These are phyloP conservation scores for Elsinoe australis DNA, from an alignment of 2,329 filamentous ascomycete genomes.

Conservation along the genomic window DNA sequence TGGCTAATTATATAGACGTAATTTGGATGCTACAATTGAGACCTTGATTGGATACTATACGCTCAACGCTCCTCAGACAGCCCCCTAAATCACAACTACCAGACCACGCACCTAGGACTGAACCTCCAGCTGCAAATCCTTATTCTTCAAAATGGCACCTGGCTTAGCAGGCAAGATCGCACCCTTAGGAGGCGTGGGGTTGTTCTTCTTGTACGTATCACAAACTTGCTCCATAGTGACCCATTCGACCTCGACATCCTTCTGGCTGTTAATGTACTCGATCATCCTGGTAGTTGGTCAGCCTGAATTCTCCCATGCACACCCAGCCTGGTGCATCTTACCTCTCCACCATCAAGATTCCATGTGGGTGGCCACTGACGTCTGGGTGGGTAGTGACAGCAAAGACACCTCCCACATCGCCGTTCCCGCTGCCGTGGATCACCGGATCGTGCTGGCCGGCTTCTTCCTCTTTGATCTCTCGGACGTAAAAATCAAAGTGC, in stretches of 20 bases:
- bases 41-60: not conserved
- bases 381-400: constrained; percentile 72
- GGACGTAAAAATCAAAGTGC: constrained; percentile 66
- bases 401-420: constrained; percentile 47
- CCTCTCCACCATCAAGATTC: constrained; percentile 65
- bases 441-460: not conserved
- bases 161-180: constrained; percentile 53
- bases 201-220: constrained; percentile 64
- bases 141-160: constrained; percentile 47
- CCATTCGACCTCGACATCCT: constrained; percentile 52
- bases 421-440: constrained; percentile 5
- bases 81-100: not conserved
- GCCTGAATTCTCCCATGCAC: not conserved
- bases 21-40: too few species aligned
- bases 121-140: constrained; percentile 26
- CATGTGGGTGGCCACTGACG: constrained; percentile 63
- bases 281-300: constrained; percentile 41
- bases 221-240: constrained; percentile 64
- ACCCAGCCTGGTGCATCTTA: constrained; percentile 26
- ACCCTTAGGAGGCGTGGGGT: constrained; percentile 45
- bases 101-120: not conserved
- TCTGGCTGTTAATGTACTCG: constrained; percentile 58
- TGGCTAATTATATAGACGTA: too few species aligned
- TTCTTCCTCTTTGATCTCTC: constrained; percentile 60
- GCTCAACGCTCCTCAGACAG: not conserved